Percentiles rank a stretch among this genome's conserved stretches.
Conservation (phyloP, 2,329 filamentous ascomycete species). For the Aureobasidium musti region DNA sequence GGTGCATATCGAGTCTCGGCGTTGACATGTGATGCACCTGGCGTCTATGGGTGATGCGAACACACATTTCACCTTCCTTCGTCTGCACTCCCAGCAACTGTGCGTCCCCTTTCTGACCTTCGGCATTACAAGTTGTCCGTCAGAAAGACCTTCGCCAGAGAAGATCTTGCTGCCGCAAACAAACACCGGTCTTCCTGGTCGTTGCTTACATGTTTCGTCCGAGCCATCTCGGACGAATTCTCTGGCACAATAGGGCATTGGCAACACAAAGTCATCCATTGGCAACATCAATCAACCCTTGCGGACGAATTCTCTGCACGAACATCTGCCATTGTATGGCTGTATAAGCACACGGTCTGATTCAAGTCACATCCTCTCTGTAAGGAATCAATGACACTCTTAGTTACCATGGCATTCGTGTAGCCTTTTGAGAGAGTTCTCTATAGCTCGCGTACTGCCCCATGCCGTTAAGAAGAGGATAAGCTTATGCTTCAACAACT, state of each 20-base stretch:
- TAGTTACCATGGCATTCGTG: too few relatives aligned
- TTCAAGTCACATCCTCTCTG: too few relatives aligned
- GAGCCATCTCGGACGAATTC: not conserved
- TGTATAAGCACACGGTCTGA: not conserved
- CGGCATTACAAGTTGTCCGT: not conserved
- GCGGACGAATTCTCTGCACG: not conserved
- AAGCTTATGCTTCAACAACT: too few relatives aligned
- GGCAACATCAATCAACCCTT: not conserved
- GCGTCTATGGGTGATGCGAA: not conserved
- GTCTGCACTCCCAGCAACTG: slow-evolving; percentile 8
- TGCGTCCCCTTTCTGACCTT: slow-evolving; percentile 6
- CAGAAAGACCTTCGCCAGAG: not conserved
- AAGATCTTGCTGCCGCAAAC: not conserved
- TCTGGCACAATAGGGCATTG: not conserved
- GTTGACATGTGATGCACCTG: not conserved
- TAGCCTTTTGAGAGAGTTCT: too few relatives aligned
- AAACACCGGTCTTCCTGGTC: not conserved
- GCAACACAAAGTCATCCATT: not conserved
- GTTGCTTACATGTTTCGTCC: not conserved
- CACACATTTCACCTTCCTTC: slow-evolving; percentile 2
- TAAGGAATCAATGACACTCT: too few relatives aligned
- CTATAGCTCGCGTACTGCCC: not conserved
- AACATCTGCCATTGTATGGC: not conserved
- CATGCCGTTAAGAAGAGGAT: too few relatives aligned
- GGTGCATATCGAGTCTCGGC: not conserved